These are phyloP conservation scores for Cercospora sojina DNA, from an alignment of 2,329 filamentous ascomycete species.

Conservation along the genomic window DNA sequence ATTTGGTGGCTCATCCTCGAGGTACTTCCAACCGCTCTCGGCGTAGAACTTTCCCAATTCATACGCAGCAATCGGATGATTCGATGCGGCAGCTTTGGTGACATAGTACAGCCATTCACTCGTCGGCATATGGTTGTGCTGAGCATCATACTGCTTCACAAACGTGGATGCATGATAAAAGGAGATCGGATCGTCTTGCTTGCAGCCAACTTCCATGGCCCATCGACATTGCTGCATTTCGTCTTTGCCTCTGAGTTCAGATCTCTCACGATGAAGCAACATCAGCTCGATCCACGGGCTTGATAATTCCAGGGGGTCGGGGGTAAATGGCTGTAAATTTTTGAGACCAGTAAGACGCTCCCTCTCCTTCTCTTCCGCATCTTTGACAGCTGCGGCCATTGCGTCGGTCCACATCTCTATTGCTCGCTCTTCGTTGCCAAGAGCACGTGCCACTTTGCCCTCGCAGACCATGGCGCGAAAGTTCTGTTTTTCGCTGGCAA, in stretches of 20 bases:
- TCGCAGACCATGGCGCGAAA: slow-evolving; percentile 35
- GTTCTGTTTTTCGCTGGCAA: slow-evolving; percentile 26
- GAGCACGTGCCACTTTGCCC: slow-evolving; percentile 30
- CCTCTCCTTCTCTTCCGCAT: slow-evolving; percentile 15
- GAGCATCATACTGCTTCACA: slow-evolving; percentile 24
- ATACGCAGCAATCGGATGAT: slow-evolving; percentile 41
- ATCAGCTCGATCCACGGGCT: slow-evolving; percentile 38
- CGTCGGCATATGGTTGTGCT: slow-evolving; percentile 30
- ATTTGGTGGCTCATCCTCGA: slow-evolving; percentile 38
- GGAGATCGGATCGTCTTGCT: slow-evolving; percentile 47
- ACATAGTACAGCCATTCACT: slow-evolving; percentile 46
- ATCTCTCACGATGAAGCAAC: slow-evolving; percentile 24
- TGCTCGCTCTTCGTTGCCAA: slow-evolving; percentile 31
- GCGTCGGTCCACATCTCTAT: slow-evolving; percentile 32
- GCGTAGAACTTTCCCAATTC: slow-evolving; percentile 44
- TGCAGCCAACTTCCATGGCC: slow-evolving; percentile 40
- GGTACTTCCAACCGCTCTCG: slow-evolving; percentile 34
- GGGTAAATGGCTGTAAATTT: not conserved
- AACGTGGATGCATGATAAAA: slow-evolving; percentile 39
- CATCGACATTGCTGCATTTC: slow-evolving; percentile 31
- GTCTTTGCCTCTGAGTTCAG: slow-evolving; percentile 12
- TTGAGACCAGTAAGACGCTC: not conserved
- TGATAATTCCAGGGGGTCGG: slow-evolving; percentile 29
- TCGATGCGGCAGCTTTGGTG: slow-evolving; percentile 47
- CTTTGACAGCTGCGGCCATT: slow-evolving; percentile 26